Base-by-base conservation (phyloP, 2,329 filamentous ascomycete genomes). In the Neofusicoccum cordaticola region DNA sequence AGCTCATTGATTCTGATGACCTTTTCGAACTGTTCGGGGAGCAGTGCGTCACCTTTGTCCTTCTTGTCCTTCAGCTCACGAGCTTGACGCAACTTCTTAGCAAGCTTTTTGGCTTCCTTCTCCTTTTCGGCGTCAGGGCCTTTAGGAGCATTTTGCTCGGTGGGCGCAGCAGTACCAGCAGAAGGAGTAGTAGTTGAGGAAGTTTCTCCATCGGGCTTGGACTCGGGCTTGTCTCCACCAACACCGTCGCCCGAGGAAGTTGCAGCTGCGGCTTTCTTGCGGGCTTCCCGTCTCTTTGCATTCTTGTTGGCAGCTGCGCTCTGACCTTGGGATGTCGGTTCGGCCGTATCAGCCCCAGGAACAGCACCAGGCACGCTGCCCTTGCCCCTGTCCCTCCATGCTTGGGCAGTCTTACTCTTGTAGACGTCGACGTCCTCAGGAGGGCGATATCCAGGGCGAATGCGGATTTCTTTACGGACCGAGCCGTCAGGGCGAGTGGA, bases 1-100 rank as follows among this genome's bases (percentile, higher is more conserved):
- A 99, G 84, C 80, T 99, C 95, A 68, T 92, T 92, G 75, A 99
- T 97, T 79, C 95, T 96, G 76, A 97, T 96, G 63, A 99, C 92
- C 81, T 99, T 99, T 71, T 94, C 93, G 68, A 98, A 90, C 80
- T 99, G 95, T 80, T 99, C 95, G 0, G 93, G 94, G 31, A 98
- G 83, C 66, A 99, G 80, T 4, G 86, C 84, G 74, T 92, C 90
- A 19, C 95, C 95, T 64, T 88, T 88, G 27, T 96, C 91, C 78
- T 96, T 96, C 84, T 97, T 97, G 72, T 88, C 89, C 75, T 92
- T 90, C 62, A 99, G 83, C 2, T 98, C 95, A 70, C 88, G 90
- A 3, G 95, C 94, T 77, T 99, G 95, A 72, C 94, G 91, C 66
- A 99, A 82, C 79, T 98, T 99, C 84, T 99, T 99, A 76, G 90